These are phyloP conservation scores for Cunninghamia lanceolata DNA, from an alignment of 75 land plant species.

Conservation along the genomic window DNA sequence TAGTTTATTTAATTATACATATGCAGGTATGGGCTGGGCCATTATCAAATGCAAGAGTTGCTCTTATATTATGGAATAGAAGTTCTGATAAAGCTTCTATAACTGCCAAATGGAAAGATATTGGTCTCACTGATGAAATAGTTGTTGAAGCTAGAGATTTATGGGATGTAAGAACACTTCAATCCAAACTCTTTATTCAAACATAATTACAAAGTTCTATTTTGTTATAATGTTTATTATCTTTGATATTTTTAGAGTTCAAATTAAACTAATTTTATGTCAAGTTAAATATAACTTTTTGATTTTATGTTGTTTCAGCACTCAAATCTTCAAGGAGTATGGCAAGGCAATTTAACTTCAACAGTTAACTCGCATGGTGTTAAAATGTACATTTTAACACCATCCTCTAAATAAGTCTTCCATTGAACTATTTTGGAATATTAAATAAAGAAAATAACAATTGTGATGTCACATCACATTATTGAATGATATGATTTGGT, in stretches of 20 bases:
- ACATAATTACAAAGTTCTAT: neutral
- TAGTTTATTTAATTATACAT: conserved; percentile 11
- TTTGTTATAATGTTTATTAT: neutral
- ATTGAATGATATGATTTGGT: too few relatives aligned
- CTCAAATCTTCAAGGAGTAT: neutral
- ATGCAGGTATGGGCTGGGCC: conserved; percentile 78
- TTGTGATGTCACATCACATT: too few relatives aligned
- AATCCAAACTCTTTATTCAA: neutral
- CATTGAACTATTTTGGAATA: too few relatives aligned
- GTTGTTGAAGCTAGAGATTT: conserved; percentile 52
- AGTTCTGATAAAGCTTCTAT: conserved; percentile 30
- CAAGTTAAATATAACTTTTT: neutral
- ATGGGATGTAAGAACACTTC: conserved; percentile 50
- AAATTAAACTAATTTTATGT: too few relatives aligned
- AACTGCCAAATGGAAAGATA: conserved; percentile 52
- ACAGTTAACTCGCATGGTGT: conserved; percentile 34
- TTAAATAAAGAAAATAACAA: too few relatives aligned
- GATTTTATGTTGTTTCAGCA: neutral
- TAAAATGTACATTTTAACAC: conserved; percentile 16
- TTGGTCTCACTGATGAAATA: conserved; percentile 43
- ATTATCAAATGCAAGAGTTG: conserved; percentile 34
- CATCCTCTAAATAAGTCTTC: neutral
- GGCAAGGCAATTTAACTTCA: conserved; percentile 12
- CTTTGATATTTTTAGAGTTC: too few relatives aligned
- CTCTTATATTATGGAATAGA: conserved; percentile 59